phyloP scores from a whole-genome alignment of 805 yeast genomes.

The Wickerhamiella galacta region DNA sequence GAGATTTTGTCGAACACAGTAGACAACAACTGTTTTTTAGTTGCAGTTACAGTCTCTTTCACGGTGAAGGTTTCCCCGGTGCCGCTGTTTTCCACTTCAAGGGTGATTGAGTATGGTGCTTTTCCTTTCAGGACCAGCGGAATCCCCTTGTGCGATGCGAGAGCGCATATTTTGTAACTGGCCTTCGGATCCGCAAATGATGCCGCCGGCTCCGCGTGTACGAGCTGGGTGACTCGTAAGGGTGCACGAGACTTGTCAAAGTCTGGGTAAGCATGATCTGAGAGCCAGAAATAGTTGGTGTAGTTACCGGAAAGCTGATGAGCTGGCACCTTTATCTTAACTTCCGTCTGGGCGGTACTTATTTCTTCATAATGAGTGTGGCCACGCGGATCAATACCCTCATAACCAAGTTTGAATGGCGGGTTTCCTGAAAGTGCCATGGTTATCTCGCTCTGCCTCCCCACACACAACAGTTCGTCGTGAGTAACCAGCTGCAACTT shows the following conservation, averaged over 20 bases:
- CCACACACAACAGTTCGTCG: neutral
- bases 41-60: conserved; percentile 28
- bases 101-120: conserved; percentile 43
- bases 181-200: conserved; percentile 32
- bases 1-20: conserved; percentile 35
- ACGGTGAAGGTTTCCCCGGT: conserved; percentile 36
- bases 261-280: conserved; percentile 12
- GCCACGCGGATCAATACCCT: conserved; percentile 11
- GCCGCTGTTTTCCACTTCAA: conserved; percentile 43
- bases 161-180: conserved; percentile 34
- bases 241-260: conserved; percentile 5
- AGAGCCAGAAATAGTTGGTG: conserved; percentile 11
- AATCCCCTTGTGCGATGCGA: conserved; percentile 27
- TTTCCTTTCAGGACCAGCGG: conserved; percentile 39
- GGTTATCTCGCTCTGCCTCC: neutral
- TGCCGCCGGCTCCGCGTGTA: conserved; percentile 28
- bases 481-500: conserved; percentile 23
- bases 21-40: conserved; percentile 24
- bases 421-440: conserved; percentile 12
- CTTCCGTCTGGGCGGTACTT: neutral
- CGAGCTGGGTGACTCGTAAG: conserved; percentile 6
- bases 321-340: conserved; percentile 1
- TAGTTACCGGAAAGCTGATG: conserved; percentile 8
- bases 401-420: conserved; percentile 15
- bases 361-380: conserved; percentile 2